These are phyloP conservation scores for Nicotiana rustica DNA, from an alignment of 305 asterid genomes.

Conservation along the genomic window DNA sequence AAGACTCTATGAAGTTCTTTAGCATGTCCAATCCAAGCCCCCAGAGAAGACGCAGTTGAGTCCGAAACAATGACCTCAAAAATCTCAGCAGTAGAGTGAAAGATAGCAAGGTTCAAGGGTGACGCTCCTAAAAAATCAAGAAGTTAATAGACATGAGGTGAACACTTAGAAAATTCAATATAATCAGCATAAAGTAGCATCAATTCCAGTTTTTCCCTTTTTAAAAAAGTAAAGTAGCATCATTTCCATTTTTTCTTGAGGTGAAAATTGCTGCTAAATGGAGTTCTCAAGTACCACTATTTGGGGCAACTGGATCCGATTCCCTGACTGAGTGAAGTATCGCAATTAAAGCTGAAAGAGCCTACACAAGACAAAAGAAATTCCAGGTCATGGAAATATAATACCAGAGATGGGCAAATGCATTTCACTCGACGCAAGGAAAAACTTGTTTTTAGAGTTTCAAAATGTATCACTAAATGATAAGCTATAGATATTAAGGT, in stretches of 20 bases:
- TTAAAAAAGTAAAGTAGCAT: background rate
- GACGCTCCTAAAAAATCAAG: constrained; percentile 62
- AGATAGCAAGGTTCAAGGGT: constrained; percentile 80
- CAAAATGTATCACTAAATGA: constrained; percentile 2
- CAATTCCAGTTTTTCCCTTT: background rate
- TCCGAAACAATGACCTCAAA: constrained; percentile 88
- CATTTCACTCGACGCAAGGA: background rate
- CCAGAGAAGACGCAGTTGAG: constrained; percentile 78
- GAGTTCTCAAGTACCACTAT: constrained; percentile 42
- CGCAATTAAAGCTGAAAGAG: constrained; percentile 71
- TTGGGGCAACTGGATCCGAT: constrained; percentile 65
- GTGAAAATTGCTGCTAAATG: constrained; percentile 27
- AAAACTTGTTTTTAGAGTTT: background rate
- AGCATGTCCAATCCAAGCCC: constrained; percentile 89
- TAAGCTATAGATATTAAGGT: constrained; percentile 1
- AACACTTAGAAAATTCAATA: constrained; percentile 16
- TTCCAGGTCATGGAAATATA: background rate
- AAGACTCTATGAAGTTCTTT: constrained; percentile 80
- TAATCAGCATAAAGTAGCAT: constrained; percentile 2
- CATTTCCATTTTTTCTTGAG: background rate
- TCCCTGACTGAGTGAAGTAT: constrained; percentile 84
- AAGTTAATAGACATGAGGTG: background rate
- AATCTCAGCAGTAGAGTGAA: constrained; percentile 88
- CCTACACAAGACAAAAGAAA: constrained; percentile 56
- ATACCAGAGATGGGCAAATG: constrained; percentile 12